Percentiles rank a stretch among this genome's conserved stretches.
phyloP scores from a whole-genome alignment of 768 basidiomycete species.

The Tulasnella sp. region DNA sequence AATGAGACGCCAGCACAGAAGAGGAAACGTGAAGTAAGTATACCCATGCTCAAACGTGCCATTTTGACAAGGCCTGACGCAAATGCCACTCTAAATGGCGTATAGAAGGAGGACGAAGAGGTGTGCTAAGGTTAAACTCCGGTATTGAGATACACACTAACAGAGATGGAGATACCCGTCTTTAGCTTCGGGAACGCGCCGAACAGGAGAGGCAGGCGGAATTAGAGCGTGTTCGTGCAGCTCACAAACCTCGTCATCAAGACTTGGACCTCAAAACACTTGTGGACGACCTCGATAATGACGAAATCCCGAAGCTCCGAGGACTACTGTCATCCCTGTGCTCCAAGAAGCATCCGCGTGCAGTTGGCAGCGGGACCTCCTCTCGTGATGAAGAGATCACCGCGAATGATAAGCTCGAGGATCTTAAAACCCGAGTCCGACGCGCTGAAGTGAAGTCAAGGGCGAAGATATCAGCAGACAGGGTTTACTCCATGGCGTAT shows the following conservation, averaged over 20 bases:
- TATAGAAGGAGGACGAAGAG: constrained; percentile 41
- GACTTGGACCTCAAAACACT: constrained; percentile 52
- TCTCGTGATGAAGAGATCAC: constrained; percentile 34
- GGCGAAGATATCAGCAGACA: constrained; percentile 67
- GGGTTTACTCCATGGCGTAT: constrained; percentile 69
- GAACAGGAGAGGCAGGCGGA: constrained; percentile 39
- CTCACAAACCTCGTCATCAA: constrained; percentile 58
- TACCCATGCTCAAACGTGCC: neutral
- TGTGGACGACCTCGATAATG: constrained; percentile 38
- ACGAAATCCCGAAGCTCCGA: constrained; percentile 40
- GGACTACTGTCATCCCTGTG: constrained; percentile 35
- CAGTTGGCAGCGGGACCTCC: constrained; percentile 24
- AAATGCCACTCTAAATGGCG: no score
- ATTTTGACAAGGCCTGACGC: neutral
- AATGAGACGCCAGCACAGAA: constrained; percentile 57
- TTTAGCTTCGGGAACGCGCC: neutral
- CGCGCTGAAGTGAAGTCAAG: constrained; percentile 56
- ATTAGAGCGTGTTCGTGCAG: constrained; percentile 49
- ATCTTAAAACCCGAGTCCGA: constrained; percentile 44
- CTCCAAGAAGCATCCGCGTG: constrained; percentile 31
- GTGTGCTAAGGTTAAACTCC: neutral
- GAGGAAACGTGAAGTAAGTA: constrained; percentile 51
- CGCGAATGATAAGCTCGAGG: constrained; percentile 29
- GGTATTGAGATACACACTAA: neutral
- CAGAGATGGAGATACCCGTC: no score